Evolutionary conservation across 2,329 filamentous ascomycete genomes (phyloP).

Genomic region (Aspergillus sp.): DNA sequence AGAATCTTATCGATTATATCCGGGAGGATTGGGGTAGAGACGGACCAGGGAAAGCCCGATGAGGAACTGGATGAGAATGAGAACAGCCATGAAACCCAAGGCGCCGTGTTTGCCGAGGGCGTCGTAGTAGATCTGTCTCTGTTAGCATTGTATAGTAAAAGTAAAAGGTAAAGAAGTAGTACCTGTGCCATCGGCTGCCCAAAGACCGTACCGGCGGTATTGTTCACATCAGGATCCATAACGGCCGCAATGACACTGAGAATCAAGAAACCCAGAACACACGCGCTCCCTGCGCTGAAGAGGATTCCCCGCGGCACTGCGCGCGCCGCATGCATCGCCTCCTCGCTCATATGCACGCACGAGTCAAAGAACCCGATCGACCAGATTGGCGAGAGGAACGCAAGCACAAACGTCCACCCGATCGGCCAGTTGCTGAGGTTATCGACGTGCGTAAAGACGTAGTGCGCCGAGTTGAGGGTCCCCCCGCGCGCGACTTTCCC

Average conservation of each 20-base stretch:
- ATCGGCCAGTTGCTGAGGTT: constrained; percentile 60
- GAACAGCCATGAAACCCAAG: constrained; percentile 57
- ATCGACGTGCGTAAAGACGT: constrained; percentile 57
- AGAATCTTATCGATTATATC: not conserved
- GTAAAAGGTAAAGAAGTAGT: not conserved
- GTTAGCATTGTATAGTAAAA: not conserved
- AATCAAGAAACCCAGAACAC: constrained; percentile 58
- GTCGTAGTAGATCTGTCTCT: constrained; percentile 53
- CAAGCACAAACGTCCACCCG: constrained; percentile 60
- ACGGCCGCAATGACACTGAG: constrained; percentile 59
- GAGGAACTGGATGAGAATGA: constrained; percentile 62
- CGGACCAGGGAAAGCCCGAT: constrained; percentile 57
- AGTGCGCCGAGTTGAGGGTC: constrained; percentile 40
- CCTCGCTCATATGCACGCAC: constrained; percentile 61
- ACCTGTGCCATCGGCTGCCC: constrained; percentile 60
- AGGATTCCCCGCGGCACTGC: constrained; percentile 62
- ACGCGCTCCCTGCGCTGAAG: constrained; percentile 52
- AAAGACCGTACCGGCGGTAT: constrained; percentile 50
- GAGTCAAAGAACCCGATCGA: constrained; percentile 56
- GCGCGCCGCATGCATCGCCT: constrained; percentile 59
- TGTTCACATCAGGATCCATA: constrained; percentile 54
- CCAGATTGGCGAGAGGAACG: constrained; percentile 64
- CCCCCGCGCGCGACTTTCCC: constrained; percentile 39
- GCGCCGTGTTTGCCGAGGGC: constrained; percentile 60
- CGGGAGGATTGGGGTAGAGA: not conserved